Conservation (phyloP, 1,139 yeast genomes). For the Magnusiomyces ingens region DNA sequence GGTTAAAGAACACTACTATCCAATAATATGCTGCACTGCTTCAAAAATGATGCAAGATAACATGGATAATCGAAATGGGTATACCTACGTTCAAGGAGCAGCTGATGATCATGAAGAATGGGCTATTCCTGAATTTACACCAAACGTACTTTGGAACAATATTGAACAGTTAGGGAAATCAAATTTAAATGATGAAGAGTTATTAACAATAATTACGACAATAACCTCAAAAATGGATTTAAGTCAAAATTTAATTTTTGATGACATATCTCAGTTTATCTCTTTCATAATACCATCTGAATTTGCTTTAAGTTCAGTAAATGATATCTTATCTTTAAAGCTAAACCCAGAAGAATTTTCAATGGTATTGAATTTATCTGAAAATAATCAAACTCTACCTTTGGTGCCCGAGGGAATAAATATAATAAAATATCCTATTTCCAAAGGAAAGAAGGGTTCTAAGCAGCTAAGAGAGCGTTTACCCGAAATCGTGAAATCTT, state of each 20-base stretch:
- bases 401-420: neutral
- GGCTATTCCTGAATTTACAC: slow-evolving; percentile 51
- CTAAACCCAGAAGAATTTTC: neutral
- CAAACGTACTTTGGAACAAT: slow-evolving; percentile 53
- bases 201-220: slow-evolving; percentile 29
- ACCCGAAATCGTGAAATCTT: slow-evolving; percentile 34
- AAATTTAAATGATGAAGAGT: slow-evolving; percentile 36
- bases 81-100: slow-evolving; percentile 76
- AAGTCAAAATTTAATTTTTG: neutral
- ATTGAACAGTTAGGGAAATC: slow-evolving; percentile 33
- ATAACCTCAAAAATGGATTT: neutral
- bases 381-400: slow-evolving; percentile 6
- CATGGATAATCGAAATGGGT: slow-evolving; percentile 40
- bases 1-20: slow-evolving; percentile 28
- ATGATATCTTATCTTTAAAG: slow-evolving; percentile 1
- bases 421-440: slow-evolving; percentile 22
- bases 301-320: slow-evolving; percentile 18
- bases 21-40: slow-evolving; percentile 56
- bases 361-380: slow-evolving; percentile 16
- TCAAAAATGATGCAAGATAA: slow-evolving; percentile 57
- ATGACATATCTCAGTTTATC: slow-evolving; percentile 2
- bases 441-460: slow-evolving; percentile 56
- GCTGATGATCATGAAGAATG: slow-evolving; percentile 92
- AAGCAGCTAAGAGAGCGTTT: slow-evolving; percentile 44
- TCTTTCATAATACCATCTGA: slow-evolving; percentile 18